A percentile compares a stretch with the other conserved stretches of the same genome.
Evolutionary conservation across 169 alveolate genomes (phyloP).

Genomic region (Prorocentrum cordatum): DNA sequence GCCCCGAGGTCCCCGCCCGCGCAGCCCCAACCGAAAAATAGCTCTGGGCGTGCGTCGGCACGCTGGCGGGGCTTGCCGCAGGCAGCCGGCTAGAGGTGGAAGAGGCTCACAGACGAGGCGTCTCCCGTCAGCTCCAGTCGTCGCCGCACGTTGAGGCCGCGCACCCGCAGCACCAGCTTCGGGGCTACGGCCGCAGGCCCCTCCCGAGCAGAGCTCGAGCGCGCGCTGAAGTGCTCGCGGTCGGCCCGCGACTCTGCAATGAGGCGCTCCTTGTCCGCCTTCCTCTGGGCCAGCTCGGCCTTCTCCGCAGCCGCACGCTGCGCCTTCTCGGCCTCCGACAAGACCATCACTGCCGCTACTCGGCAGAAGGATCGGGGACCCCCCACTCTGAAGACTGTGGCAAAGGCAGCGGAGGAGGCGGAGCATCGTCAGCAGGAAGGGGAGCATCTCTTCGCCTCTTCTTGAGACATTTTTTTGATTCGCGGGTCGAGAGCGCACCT

Average conservation of each 20-base stretch:
- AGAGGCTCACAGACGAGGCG: slow-evolving; percentile 17
- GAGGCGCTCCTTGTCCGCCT: slow-evolving; percentile 46
- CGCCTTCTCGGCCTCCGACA: slow-evolving; percentile 39
- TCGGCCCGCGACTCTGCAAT: background rate
- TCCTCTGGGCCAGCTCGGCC: slow-evolving; percentile 43
- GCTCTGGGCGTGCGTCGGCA: too few species aligned
- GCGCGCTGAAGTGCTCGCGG: background rate
- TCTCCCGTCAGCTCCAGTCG: background rate
- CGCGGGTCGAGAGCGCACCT: too few species aligned
- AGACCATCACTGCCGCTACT: background rate
- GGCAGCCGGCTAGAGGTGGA: slow-evolving; percentile 51
- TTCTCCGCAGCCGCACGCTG: slow-evolving; percentile 34
- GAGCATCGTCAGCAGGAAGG: too few species aligned
- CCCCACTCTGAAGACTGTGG: too few species aligned
- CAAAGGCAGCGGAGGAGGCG: too few species aligned
- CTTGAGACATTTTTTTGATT: too few species aligned
- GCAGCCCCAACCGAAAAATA: too few species aligned
- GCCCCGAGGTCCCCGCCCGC: too few species aligned
- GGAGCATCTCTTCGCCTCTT: too few species aligned
- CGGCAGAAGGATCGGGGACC: too few species aligned
- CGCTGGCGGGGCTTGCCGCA: too few species aligned
- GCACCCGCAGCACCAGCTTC: slow-evolving; percentile 17
- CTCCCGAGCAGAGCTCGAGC: background rate
- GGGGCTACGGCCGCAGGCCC: slow-evolving; percentile 21
- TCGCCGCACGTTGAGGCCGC: slow-evolving; percentile 6